Conservation (phyloP, 1,284 basidiomycete species). For the Ceratobasidium sp. region DNA sequence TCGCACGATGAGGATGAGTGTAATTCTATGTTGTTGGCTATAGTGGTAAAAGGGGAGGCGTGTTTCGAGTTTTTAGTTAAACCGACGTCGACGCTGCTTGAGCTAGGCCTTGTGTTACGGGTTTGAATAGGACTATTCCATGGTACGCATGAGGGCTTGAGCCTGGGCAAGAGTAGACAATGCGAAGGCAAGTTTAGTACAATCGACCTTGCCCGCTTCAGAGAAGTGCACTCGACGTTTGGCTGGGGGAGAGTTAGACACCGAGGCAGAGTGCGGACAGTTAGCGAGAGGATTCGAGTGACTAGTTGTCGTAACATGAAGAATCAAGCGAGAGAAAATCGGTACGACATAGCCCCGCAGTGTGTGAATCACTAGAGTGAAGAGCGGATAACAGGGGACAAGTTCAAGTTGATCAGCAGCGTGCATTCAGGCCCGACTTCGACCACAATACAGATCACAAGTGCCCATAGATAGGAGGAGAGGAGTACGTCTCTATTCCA, state of each 20-base stretch:
- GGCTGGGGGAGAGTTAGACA: conserved; percentile 57
- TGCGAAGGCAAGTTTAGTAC: conserved; percentile 50
- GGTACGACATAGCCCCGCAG: too few relatives aligned
- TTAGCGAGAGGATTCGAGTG: conserved; percentile 1
- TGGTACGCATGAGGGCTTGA: neutral
- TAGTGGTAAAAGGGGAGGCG: neutral
- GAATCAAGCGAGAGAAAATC: too few relatives aligned
- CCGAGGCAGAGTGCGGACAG: conserved; percentile 38
- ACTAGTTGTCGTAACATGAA: neutral
- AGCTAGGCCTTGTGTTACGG: neutral
- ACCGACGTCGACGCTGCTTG: neutral
- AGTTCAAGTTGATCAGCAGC: too few relatives aligned
- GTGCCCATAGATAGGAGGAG: too few relatives aligned
- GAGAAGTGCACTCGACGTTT: conserved; percentile 72
- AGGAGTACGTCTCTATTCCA: too few relatives aligned
- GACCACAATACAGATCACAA: too few relatives aligned
- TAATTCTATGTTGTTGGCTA: neutral
- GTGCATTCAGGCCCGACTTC: too few relatives aligned
- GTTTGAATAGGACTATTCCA: neutral
- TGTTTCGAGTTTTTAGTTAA: neutral
- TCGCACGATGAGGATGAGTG: neutral
- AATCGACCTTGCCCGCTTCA: conserved; percentile 80
- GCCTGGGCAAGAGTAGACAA: neutral
- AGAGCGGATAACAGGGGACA: too few relatives aligned
- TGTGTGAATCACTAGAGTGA: too few relatives aligned